Conservation (phyloP, 768 basidiomycete genomes). For the Strobilomyces confusus region DNA sequence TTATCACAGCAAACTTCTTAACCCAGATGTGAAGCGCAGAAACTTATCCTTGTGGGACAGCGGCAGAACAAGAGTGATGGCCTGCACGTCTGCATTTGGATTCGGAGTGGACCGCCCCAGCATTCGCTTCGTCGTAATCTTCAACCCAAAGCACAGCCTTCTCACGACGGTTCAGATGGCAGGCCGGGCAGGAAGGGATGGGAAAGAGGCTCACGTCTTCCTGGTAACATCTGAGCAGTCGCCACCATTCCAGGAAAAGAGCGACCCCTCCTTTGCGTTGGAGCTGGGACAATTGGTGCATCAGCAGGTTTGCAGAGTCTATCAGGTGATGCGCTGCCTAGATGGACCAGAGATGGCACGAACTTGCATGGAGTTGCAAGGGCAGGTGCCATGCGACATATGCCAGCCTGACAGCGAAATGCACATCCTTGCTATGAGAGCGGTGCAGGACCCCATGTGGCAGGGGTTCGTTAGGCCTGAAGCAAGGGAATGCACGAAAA, state of each 20-base stretch:
- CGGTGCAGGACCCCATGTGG: no score
- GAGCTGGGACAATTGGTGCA: no score
- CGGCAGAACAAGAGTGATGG: not conserved
- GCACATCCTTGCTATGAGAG: not conserved
- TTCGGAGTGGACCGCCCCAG: not conserved
- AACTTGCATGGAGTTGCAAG: not conserved
- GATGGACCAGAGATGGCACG: not conserved
- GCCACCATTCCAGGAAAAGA: no score
- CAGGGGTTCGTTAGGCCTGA: no score
- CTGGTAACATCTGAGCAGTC: no score
- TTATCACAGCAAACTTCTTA: no score
- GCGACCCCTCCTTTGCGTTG: no score
- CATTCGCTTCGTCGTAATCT: not conserved
- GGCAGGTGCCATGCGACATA: not conserved
- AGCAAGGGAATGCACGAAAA: no score
- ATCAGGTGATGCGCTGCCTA: not conserved
- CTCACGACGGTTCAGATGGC: not conserved
- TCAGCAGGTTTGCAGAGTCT: no score
- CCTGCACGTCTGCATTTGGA: not conserved
- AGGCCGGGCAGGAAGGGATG: not conserved
- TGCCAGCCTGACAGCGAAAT: not conserved
- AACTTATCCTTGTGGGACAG: no score
- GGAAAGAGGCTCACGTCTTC: not conserved
- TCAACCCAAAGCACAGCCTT: not conserved
- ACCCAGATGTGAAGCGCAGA: no score